Evolutionary conservation across 345 rosid genomes (phyloP), one percentile per base, ranked within the genome.

Genomic region (Arabis hirsuta): DNA sequence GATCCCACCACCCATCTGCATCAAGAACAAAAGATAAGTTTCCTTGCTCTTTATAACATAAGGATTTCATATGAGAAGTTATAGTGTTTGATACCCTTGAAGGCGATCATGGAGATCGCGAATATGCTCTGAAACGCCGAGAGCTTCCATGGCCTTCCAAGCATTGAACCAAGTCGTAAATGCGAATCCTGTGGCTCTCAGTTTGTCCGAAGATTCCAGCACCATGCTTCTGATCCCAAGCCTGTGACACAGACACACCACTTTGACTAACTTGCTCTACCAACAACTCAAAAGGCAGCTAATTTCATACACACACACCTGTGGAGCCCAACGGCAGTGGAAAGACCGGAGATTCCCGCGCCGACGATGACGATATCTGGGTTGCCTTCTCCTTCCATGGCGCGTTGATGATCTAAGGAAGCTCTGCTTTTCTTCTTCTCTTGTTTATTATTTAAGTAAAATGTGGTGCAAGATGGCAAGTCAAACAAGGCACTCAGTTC

Each of bases 71-170:
- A 38, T 14, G 46, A 16, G 14, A 10, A 10, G 41, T 6, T 12
- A 31, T 3, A 43, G 63, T 55, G 68, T 6, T 16, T 48, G 22
- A 58, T 75, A 81, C 90, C 86, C 79, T 4, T 76, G 66, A 27
- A 89, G 70, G 10, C 27, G 71, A 24, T 22, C 20, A 67, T 87
- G 91, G 24, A 71, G 78, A 47, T 26, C 48, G 6, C 90, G 90
- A 38, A 91, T 62, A 6, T 72, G 67, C 22, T 87, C 67, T 12
- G 83, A 84, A 3, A 89, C 56, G 48, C 90, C 90, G 13, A 84
- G 38, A 46, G 83, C 88, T 62, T 87, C 97, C 73, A 89, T 73
- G 38, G 92, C 92, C 70, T 71, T 88, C 97, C 92, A 87, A 57
- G 86, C 95, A 51, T 90, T 90, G 38, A 76, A 52, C 89, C 85